phyloP scores from a whole-genome alignment of 1,284 basidiomycete genomes.

The Leucoagaricus sp. region DNA sequence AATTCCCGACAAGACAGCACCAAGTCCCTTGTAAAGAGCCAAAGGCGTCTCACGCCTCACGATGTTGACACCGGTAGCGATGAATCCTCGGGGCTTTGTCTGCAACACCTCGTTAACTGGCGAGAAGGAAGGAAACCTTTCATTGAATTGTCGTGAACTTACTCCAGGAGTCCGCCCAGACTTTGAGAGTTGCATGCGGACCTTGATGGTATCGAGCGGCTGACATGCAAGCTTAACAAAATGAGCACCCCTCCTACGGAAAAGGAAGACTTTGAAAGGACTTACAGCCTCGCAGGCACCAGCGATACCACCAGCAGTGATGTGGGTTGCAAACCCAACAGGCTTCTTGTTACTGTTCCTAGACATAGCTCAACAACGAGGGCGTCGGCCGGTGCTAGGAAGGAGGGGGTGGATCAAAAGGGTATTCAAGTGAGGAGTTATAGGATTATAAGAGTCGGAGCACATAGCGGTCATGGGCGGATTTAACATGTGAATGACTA shows the following conservation, averaged over 20 bases:
- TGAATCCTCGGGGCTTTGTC: conserved; percentile 92
- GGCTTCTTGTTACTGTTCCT: conserved; percentile 65
- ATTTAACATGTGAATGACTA: conserved; percentile 35
- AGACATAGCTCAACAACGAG: conserved; percentile 46
- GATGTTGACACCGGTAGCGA: conserved; percentile 91
- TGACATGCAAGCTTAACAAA: conserved; percentile 66
- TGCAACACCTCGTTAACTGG: conserved; percentile 31
- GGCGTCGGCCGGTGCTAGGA: conserved; percentile 8
- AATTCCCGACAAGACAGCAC: conserved; percentile 96
- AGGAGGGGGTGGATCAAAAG: neutral
- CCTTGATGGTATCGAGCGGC: conserved; percentile 96
- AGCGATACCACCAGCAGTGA: conserved; percentile 89
- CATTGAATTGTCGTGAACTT: conserved; percentile 34
- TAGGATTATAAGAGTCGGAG: conserved; percentile 13
- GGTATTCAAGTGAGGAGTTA: neutral
- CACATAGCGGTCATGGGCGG: conserved; percentile 10
- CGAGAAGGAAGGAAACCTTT: neutral
- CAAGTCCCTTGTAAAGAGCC: conserved; percentile 97
- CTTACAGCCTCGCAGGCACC: conserved; percentile 90
- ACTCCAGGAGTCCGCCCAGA: conserved; percentile 81
- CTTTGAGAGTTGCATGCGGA: conserved; percentile 94
- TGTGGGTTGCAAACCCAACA: conserved; percentile 85
- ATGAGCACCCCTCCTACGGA: conserved; percentile 4
- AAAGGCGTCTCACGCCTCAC: conserved; percentile 91
- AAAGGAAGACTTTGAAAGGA: neutral